A percentile compares a stretch with the other conserved stretches of the same genome.
phyloP scores from a whole-genome alignment of 2,329 filamentous ascomycete genomes.

The Aspergillus fischeri region DNA sequence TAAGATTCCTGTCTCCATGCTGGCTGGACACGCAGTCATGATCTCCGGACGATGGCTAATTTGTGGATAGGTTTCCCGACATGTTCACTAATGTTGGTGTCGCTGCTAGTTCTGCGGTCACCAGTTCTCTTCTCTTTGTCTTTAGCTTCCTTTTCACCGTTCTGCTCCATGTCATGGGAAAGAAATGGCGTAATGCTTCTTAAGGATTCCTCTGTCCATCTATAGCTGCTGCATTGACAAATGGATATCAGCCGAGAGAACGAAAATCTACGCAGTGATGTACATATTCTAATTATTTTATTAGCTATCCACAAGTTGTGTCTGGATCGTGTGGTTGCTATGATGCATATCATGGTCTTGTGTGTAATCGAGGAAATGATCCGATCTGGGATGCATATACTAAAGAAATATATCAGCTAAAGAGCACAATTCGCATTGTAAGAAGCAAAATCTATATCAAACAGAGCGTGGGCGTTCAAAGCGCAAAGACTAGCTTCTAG shows the following conservation, averaged over 20 bases:
- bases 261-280: background rate
- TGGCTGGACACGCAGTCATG: background rate
- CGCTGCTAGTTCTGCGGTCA: slow-evolving; percentile 28
- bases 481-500: too few species aligned
- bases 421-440: too few species aligned
- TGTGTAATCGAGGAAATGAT: too few species aligned
- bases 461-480: too few species aligned
- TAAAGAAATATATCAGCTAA: too few species aligned
- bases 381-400: too few species aligned
- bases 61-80: slow-evolving; percentile 25
- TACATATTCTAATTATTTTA: background rate
- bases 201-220: background rate
- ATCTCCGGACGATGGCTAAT: slow-evolving; percentile 10
- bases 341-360: too few species aligned
- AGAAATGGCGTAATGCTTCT: slow-evolving; percentile 15
- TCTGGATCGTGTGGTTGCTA: too few species aligned
- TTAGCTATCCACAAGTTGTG: too few species aligned
- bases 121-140: slow-evolving; percentile 26
- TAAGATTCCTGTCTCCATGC: slow-evolving; percentile 12
- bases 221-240: background rate
- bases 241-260: background rate
- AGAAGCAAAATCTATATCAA: too few species aligned
- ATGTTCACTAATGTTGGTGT: slow-evolving; percentile 35
- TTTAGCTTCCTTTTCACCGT: slow-evolving; percentile 31
- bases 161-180: slow-evolving; percentile 26